A percentile compares a stretch with the other conserved stretches of the same genome.
These are phyloP conservation scores for Monosporozyma solicola DNA, from an alignment of 805 yeast genomes.

Conservation along the genomic window DNA sequence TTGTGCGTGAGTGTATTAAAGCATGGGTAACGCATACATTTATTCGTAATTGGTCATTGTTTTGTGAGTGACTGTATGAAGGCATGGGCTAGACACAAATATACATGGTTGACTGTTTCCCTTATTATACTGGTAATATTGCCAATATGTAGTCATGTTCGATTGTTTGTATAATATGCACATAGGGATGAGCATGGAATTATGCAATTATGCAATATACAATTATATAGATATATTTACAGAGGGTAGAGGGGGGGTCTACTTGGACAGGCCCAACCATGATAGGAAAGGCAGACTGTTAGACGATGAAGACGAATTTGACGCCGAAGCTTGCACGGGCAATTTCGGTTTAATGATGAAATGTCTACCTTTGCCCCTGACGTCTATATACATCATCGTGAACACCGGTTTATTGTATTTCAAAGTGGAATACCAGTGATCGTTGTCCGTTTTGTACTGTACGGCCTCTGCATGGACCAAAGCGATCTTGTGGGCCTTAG, in stretches of 20 bases:
- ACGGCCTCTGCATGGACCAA: slow-evolving; percentile 68
- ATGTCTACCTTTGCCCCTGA: slow-evolving; percentile 58
- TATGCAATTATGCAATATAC: too few relatives aligned
- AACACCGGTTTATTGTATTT: slow-evolving; percentile 55
- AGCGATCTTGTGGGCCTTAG: slow-evolving; percentile 48
- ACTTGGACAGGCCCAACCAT: not conserved
- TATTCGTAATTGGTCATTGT: too few relatives aligned
- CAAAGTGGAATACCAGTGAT: slow-evolving; percentile 29
- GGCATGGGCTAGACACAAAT: too few relatives aligned
- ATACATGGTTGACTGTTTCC: too few relatives aligned
- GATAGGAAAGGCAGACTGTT: not conserved
- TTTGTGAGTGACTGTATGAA: too few relatives aligned
- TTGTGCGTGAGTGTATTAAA: too few relatives aligned
- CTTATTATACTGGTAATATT: too few relatives aligned
- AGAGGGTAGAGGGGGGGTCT: not conserved
- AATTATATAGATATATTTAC: not conserved
- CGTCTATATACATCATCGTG: slow-evolving; percentile 65
- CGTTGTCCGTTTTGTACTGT: not conserved
- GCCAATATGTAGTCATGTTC: too few relatives aligned
- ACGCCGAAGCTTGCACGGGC: slow-evolving; percentile 5
- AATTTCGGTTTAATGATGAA: slow-evolving; percentile 61
- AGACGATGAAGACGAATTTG: not conserved
- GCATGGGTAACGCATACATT: too few relatives aligned
- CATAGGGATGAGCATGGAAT: too few relatives aligned
- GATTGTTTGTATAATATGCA: too few relatives aligned